Percentiles rank a stretch among this genome's conserved stretches.
Conservation (phyloP, 129 eudicot genomes). For the Solidago caesia region DNA sequence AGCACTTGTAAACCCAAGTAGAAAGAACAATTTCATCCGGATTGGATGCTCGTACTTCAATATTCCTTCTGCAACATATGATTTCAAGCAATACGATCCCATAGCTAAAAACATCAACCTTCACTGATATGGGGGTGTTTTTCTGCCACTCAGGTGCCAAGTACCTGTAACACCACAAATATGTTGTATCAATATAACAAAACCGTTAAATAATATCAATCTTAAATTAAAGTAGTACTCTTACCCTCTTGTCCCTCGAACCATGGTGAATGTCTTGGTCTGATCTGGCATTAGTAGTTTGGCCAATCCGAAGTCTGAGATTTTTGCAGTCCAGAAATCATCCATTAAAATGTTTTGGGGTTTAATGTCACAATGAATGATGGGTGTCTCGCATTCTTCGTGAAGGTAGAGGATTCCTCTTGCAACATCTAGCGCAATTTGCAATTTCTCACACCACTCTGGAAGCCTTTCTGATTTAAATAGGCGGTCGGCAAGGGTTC, state of each 20-base stretch:
- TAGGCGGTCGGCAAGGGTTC: slow-evolving; percentile 32
- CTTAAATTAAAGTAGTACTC: neutral
- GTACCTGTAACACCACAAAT: slow-evolving; percentile 8
- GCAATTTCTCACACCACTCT: slow-evolving; percentile 16
- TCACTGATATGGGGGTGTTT: slow-evolving; percentile 13
- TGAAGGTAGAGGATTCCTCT: slow-evolving; percentile 32
- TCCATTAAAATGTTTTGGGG: slow-evolving; percentile 44
- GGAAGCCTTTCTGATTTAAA: slow-evolving; percentile 23
- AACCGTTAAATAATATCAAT: neutral
- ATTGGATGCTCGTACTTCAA: slow-evolving; percentile 13
- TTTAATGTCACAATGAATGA: slow-evolving; percentile 30
- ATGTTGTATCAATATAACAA: neutral
- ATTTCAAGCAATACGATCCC: slow-evolving; percentile 37
- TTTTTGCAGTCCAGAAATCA: slow-evolving; percentile 24
- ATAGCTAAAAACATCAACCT: slow-evolving; percentile 8
- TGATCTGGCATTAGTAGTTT: slow-evolving; percentile 1
- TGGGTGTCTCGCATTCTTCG: slow-evolving; percentile 40
- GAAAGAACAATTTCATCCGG: slow-evolving; percentile 17
- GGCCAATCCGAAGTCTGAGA: slow-evolving; percentile 12
- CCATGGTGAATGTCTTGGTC: slow-evolving; percentile 13
- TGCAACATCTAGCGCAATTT: slow-evolving; percentile 36
- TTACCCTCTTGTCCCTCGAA: slow-evolving; percentile 9
- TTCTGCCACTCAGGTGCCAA: slow-evolving; percentile 29
- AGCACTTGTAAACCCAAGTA: slow-evolving; percentile 17
- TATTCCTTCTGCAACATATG: slow-evolving; percentile 30